Percentiles rank a stretch among this genome's conserved stretches.
Evolutionary conservation across 805 yeast genomes (phyloP).

Genomic region (Saturnispora galanensis): DNA sequence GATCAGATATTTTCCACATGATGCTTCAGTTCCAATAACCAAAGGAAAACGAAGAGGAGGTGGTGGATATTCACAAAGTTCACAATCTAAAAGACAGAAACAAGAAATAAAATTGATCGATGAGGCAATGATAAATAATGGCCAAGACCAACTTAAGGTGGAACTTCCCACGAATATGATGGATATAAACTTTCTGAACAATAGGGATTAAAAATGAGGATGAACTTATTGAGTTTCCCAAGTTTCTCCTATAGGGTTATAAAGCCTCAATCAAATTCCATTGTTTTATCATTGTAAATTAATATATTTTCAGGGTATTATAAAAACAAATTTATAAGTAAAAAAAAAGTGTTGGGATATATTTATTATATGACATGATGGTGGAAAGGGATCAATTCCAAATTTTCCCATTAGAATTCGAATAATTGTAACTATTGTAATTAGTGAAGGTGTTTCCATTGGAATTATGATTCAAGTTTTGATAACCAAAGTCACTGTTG

Average conservation of each 20-base stretch:
- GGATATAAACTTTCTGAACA: slow-evolving; percentile 3
- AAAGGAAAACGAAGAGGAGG: background rate
- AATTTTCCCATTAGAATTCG: slow-evolving; percentile 5
- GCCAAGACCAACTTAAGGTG: background rate
- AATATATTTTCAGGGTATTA: background rate
- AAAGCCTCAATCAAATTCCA: too few relatives aligned
- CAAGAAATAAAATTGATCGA: background rate
- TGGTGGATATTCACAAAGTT: background rate
- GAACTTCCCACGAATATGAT: background rate
- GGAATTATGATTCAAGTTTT: background rate
- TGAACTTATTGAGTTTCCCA: too few relatives aligned
- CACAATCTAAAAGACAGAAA: background rate
- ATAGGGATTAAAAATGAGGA: background rate
- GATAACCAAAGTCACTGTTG: slow-evolving; percentile 1
- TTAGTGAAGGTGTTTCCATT: background rate
- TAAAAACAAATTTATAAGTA: background rate
- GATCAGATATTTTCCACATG: slow-evolving; percentile 6
- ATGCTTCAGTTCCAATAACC: background rate
- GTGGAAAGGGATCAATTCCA: background rate
- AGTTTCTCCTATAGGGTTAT: too few relatives aligned
- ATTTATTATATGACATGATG: background rate
- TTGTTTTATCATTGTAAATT: too few relatives aligned
- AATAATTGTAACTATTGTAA: background rate
- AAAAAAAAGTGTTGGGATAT: background rate
- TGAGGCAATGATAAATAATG: background rate